Percentiles rank a stretch among this genome's conserved stretches.
phyloP scores from a whole-genome alignment of 805 yeast species.

The Saccharomycopsis fibuligera region DNA sequence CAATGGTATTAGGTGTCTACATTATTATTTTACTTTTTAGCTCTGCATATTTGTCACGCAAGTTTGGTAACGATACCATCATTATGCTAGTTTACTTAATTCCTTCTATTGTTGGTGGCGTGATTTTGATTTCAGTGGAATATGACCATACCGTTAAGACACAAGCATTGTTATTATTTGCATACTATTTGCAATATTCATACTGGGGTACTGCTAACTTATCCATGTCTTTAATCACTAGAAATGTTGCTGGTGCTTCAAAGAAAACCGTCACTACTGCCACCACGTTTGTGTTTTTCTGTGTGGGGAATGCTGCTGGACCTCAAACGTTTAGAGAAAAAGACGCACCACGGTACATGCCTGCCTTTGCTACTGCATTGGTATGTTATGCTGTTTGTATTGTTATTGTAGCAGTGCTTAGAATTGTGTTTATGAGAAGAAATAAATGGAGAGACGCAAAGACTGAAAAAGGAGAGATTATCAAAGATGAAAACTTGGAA shows the following conservation, averaged over 20 bases:
- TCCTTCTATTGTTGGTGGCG: conserved; percentile 30
- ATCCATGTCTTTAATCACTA: conserved; percentile 24
- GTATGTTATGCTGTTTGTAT: conserved; percentile 41
- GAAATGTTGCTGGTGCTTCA: conserved; percentile 66
- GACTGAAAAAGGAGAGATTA: conserved; percentile 24
- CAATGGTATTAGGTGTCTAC: conserved; percentile 31
- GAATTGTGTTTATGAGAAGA: conserved; percentile 30
- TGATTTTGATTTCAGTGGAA: conserved; percentile 26
- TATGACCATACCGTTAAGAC: conserved; percentile 23
- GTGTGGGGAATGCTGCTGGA: conserved; percentile 51
- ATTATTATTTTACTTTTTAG: conserved; percentile 25
- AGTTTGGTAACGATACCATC: conserved; percentile 21
- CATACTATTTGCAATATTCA: conserved; percentile 27
- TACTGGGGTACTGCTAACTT: conserved; percentile 26
- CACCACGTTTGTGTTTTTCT: conserved; percentile 54
- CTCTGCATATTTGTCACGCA: conserved; percentile 26
- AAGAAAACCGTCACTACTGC: conserved; percentile 50
- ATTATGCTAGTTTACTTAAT: conserved; percentile 26
- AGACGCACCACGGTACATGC: conserved; percentile 41
- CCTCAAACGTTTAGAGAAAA: conserved; percentile 42
- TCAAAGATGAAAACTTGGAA: conserved; percentile 31
- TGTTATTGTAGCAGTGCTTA: conserved; percentile 29
- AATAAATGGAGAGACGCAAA: conserved; percentile 39
- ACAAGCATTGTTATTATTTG: conserved; percentile 27
- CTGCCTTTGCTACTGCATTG: conserved; percentile 49